Percentiles rank a stretch among this genome's conserved stretches.
phyloP scores from a whole-genome alignment of 2,329 filamentous ascomycete genomes.

The Calonectria pteridis region DNA sequence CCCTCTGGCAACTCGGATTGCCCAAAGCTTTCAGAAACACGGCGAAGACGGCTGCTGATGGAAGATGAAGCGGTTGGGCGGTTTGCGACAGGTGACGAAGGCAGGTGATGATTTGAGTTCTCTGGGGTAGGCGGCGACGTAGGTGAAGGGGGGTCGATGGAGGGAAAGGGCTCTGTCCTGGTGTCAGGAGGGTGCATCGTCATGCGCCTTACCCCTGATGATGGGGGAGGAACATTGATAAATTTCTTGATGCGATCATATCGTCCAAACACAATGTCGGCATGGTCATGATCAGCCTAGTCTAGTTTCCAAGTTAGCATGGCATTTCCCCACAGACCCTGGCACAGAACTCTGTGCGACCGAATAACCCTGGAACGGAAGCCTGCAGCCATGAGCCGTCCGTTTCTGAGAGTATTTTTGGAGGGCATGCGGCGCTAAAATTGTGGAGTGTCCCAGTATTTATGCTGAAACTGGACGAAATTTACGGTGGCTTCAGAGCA shows the following conservation, averaged over 20 bases:
- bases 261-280: background rate
- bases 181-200: background rate
- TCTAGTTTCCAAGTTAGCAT: background rate
- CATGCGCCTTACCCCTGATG: background rate
- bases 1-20: conserved; percentile 61
- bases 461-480: no score
- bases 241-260: background rate
- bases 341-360: background rate
- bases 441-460: background rate
- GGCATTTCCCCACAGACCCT: background rate
- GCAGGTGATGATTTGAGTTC: conserved; percentile 15
- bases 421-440: background rate
- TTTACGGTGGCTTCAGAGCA: background rate
- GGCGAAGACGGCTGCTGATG: conserved; percentile 48
- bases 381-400: background rate
- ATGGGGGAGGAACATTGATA: background rate
- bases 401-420: background rate
- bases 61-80: conserved; percentile 48
- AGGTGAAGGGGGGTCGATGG: conserved; percentile 27
- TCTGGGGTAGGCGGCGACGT: conserved; percentile 33
- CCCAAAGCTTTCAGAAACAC: conserved; percentile 54
- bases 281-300: background rate
- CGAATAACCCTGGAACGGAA: background rate
- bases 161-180: conserved; percentile 42
- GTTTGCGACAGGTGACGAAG: conserved; percentile 27